These are phyloP conservation scores for Ceratocystis eucalypticola DNA, from an alignment of 2,329 filamentous ascomycete species.

Conservation along the genomic window DNA sequence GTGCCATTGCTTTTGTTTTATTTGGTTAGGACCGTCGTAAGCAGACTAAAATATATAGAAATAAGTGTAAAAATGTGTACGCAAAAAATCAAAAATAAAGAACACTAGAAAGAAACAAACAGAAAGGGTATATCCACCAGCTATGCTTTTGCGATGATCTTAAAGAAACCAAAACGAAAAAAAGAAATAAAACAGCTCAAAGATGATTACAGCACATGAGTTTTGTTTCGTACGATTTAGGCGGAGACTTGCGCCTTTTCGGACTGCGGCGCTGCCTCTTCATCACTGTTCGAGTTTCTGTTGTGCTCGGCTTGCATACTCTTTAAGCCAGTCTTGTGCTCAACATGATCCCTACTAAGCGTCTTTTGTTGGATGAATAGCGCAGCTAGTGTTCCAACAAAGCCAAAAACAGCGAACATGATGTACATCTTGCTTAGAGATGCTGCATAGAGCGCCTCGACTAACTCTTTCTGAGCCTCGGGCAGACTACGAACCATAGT, in stretches of 20 bases:
- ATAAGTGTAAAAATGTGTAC: no score
- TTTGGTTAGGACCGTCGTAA: no score
- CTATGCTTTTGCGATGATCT: no score
- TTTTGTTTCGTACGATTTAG: background rate
- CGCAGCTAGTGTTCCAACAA: conserved; percentile 34
- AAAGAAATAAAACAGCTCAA: no score
- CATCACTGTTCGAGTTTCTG: background rate
- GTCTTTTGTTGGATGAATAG: conserved; percentile 36
- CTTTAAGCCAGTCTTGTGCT: conserved; percentile 45
- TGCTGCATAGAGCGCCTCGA: conserved; percentile 35
- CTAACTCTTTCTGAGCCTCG: conserved; percentile 31
- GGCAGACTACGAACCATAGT: conserved; percentile 41
- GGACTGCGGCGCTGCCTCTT: background rate
- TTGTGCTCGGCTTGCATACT: conserved; percentile 23
- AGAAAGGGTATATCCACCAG: no score
- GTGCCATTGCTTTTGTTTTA: no score
- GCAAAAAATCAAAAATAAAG: no score
- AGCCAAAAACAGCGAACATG: conserved; percentile 39
- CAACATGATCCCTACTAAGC: conserved; percentile 42
- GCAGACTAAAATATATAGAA: no score
- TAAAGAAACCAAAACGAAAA: no score
- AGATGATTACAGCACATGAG: no score
- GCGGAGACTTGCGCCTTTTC: background rate
- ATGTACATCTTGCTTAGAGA: conserved; percentile 44
- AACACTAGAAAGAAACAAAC: no score